Conservation (phyloP, 352 stramenopile species). For the Aphanomyces invadans region DNA sequence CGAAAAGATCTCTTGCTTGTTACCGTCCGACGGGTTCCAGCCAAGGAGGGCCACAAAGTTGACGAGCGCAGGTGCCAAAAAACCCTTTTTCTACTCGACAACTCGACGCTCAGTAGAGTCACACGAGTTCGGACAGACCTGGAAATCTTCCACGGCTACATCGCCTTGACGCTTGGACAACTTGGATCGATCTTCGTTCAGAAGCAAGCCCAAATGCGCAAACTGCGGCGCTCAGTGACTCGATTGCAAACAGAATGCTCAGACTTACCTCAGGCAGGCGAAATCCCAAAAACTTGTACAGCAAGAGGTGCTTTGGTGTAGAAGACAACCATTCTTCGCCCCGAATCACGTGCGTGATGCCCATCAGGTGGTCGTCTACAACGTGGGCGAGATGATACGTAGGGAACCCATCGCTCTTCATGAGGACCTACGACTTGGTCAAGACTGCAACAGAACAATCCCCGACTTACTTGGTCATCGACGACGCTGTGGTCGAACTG, state of each 20-base stretch:
- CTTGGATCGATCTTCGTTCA: conserved; percentile 97
- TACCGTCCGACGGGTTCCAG: conserved; percentile 93
- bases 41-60: conserved; percentile 98
- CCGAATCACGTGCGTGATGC: conserved; percentile 96
- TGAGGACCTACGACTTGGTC: conserved; percentile 49
- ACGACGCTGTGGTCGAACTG: conserved; percentile 81
- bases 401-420: conserved; percentile 90
- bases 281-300: conserved; percentile 87
- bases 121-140: conserved; percentile 35
- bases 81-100: conserved; percentile 94
- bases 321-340: conserved; percentile 92
- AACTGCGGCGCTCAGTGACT: conserved; percentile 36
- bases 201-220: conserved; percentile 88
- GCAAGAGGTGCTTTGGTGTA: conserved; percentile 84
- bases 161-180: conserved; percentile 97
- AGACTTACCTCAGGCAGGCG: conserved; percentile 43
- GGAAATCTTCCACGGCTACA: conserved; percentile 95
- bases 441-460: too few species aligned
- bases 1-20: conserved; percentile 96
- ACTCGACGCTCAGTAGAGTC: too few species aligned
- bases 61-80: conserved; percentile 92
- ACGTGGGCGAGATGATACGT: conserved; percentile 92
- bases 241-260: not conserved
- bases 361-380: conserved; percentile 96
- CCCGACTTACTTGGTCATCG: conserved; percentile 82